A percentile compares a stretch with the other conserved stretches of the same genome.
These are phyloP conservation scores for Zizania palustris DNA, from an alignment of 202 grass and related monocot species.

Conservation along the genomic window DNA sequence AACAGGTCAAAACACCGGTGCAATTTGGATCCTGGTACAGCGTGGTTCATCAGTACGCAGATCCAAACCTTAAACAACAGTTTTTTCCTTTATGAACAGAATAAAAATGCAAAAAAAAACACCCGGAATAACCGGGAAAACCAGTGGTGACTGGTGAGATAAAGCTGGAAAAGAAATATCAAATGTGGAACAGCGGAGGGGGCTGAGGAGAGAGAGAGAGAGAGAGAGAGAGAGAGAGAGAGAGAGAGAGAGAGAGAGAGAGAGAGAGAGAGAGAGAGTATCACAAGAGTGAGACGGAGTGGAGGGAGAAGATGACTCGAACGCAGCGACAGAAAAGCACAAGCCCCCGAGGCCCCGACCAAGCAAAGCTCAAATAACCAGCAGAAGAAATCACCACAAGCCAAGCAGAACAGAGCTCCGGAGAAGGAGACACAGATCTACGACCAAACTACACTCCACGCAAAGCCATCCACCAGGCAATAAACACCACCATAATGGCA, in stretches of 20 bases:
- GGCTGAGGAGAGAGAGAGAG: neutral
- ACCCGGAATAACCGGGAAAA: neutral
- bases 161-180: neutral
- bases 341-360: neutral
- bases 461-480: neutral
- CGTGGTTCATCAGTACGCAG: conserved; percentile 23
- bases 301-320: neutral
- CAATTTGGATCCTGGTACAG: conserved; percentile 9
- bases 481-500: neutral
- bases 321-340: neutral
- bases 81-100: neutral
- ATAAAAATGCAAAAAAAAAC: neutral
- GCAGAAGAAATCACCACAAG: neutral
- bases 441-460: neutral
- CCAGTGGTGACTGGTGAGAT: neutral
- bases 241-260: too few relatives aligned
- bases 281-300: neutral
- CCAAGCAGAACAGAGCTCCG: neutral
- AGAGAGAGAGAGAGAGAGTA: too few relatives aligned
- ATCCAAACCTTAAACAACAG: conserved; percentile 21
- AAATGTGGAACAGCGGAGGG: neutral
- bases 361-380: conserved; percentile 9
- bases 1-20: conserved; percentile 11
- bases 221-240: too few relatives aligned
- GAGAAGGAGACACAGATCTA: conserved; percentile 35